Conservation (phyloP, 495 filamentous ascomycete species). For the Hypoxylon fragiforme region DNA sequence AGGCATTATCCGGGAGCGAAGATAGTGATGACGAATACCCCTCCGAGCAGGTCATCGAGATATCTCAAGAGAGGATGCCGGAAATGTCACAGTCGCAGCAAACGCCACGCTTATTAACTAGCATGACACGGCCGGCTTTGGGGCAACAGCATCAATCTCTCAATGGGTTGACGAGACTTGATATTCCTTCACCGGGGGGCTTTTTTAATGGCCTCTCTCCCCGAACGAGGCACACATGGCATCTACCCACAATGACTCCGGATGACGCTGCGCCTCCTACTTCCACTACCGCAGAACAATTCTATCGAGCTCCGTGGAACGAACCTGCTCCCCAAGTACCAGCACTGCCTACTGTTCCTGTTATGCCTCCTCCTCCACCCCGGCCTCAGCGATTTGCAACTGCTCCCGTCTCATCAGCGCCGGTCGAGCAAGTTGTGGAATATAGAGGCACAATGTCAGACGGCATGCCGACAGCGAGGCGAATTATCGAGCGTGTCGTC, state of each 20-base stretch:
- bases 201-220: constrained; percentile 84
- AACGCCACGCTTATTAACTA: constrained; percentile 45
- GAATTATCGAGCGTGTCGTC: constrained; percentile 38
- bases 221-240: constrained; percentile 77
- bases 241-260: constrained; percentile 49
- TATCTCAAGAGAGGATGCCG: constrained; percentile 45
- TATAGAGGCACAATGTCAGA: constrained; percentile 54
- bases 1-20: constrained; percentile 67
- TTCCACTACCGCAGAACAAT: constrained; percentile 78
- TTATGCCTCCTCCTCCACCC: constrained; percentile 41
- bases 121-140: constrained; percentile 34
- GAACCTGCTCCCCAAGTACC: constrained; percentile 26
- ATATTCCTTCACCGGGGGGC: constrained; percentile 85
- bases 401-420: constrained; percentile 35
- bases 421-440: constrained; percentile 72
- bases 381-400: constrained; percentile 32
- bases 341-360: constrained; percentile 41
- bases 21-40: constrained; percentile 52
- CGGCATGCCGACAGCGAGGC: constrained; percentile 69
- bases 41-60: constrained; percentile 55
- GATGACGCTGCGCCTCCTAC: constrained; percentile 59
- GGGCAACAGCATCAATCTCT: constrained; percentile 49
- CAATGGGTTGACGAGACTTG: constrained; percentile 65
- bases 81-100: constrained; percentile 45
- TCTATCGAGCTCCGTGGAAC: constrained; percentile 80